Evolutionary conservation across 2,329 filamentous ascomycete genomes (phyloP).

Genomic region (Tolypocladium tropicale): DNA sequence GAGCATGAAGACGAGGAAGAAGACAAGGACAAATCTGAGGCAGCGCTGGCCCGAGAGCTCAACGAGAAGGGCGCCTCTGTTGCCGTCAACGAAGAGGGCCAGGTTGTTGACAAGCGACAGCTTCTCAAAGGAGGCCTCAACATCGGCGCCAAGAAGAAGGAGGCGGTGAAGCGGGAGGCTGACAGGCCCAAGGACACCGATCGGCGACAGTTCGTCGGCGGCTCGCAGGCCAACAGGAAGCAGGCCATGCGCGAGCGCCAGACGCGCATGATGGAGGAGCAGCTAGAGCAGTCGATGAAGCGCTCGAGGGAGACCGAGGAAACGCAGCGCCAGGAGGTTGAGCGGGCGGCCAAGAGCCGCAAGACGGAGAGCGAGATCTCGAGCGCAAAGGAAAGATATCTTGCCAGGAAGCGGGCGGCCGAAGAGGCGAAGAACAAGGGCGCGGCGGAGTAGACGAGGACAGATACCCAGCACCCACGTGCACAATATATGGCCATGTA

Average conservation of each 20-base stretch:
- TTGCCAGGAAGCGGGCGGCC: conserved; percentile 65
- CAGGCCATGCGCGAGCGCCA: conserved; percentile 66
- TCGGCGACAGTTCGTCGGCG: conserved; percentile 28
- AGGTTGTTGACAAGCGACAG: conserved; percentile 77
- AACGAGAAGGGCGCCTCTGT: conserved; percentile 52
- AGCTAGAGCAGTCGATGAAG: conserved; percentile 65
- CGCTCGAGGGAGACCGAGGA: conserved; percentile 58
- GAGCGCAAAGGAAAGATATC: conserved; percentile 69
- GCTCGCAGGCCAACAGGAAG: conserved; percentile 37
- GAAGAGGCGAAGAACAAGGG: conserved; percentile 55
- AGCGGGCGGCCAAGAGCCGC: conserved; percentile 60
- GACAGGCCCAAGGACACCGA: conserved; percentile 16
- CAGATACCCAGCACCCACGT: conserved; percentile 17
- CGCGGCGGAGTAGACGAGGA: conserved; percentile 14
- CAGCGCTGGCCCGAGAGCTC: conserved; percentile 56
- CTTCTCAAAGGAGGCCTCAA: conserved; percentile 69
- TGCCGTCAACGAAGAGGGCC: conserved; percentile 69
- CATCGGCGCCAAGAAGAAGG: conserved; percentile 53
- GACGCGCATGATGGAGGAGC: conserved; percentile 67
- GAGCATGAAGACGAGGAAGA: conserved; percentile 22
- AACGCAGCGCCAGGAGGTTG: conserved; percentile 51
- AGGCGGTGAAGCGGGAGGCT: conserved; percentile 17
- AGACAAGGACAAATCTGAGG: conserved; percentile 47
- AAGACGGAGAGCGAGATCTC: conserved; percentile 71
- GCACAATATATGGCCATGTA: not conserved